Base-by-base conservation (phyloP, 768 basidiomycete genomes). In the Cytidiella melzeri region DNA sequence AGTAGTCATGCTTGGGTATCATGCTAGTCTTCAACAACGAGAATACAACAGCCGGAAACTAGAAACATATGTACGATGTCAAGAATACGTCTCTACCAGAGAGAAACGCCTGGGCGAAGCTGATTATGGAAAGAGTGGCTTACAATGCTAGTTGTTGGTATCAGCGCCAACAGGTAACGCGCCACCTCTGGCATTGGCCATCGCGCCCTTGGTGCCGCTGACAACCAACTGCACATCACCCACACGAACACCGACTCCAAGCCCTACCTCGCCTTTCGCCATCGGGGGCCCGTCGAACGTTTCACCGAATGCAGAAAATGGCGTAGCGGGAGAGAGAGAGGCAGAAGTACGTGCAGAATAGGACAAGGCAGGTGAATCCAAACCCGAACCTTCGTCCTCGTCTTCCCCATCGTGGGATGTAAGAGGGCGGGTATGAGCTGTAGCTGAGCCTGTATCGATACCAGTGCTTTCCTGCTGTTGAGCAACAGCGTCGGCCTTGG, bases 341-440 rank as follows among this genome's bases (percentile, higher is more conserved):
- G 57, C 57, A 0, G 65, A 62, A 19, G 63, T 67, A n/a, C 60
- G 59, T 15, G 62, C 40, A 28, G 63, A 59, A 44, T 59, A 64
- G 19, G 60, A 63, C 36, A 65, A 55, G n/a, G 61, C 62, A 3
- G 64, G 64, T 2, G 64, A 65, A n/a, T 61, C 58, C 15, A 60
- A 53, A 11, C 56, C 55, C 24, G 56, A 57, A 11, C 40, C 55
- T 10, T 61, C 57, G 39, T 54, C 59, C 23, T 58, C 54, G 27
- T 54, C 56, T 15, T 53, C 50, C 0, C 40, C 52, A 10, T 55
- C 47, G n/a, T 47, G 52, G 25, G 25, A 5, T 18, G 27, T 30
- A 7, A n/a, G 26, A 5, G 23, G 19, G 6, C 47, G 45, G 3
- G 30, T 1, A 24, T 25, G 45, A 21, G 48, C 13, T 27, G 11